Base-by-base conservation (phyloP, 176 grass and related monocot genomes). In the Tillandsia fasciculata region DNA sequence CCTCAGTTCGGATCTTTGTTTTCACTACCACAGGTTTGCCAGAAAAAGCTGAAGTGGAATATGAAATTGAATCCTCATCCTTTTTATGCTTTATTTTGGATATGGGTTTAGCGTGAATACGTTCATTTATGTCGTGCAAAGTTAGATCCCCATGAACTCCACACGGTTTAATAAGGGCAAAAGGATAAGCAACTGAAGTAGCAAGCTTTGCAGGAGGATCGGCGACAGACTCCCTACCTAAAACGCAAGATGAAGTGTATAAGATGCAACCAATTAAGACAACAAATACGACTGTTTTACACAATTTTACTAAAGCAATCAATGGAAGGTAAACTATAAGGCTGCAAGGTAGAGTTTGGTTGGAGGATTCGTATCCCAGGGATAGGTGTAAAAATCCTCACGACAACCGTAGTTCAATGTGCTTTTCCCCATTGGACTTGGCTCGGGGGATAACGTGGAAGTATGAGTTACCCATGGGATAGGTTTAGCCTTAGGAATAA, bases 161-260 rank as follows among this genome's bases (percentile, higher is more conserved):
- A 17, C 82, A 90, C 9, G 94, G 89, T 74, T 99, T 93, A 74
- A 99, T 86, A 20, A 99, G 84, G 58, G 88, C 84, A 12, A 99
- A 99, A 6, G 94, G 94, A 53, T 93, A 90, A 13, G 80, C 82
- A 61, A 99, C 72, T 1, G 84, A 78, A 8, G 82, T 75, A 33
- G 78, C 85, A 42, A 73, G 52, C 66, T 88, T 93, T 58, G 69
- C 78, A 80, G 73, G 74, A 74, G 77, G 69, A 71, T 68, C 74
- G 26, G 88, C 75, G 74, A 86, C 52, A 52, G 29, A 87, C 82
- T 72, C 93, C 27, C 75, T 85, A 47, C 83, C 83, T 85, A 74
- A 70, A 52, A 15, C 9, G 10, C 49, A 11, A 65, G 17, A 63
- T 63, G 24, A 78, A 59, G n/a, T 15, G 17, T 9, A 18, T 9